Evolutionary conservation across 108 stramenopile genomes (phyloP), one percentile per base, ranked within the genome.

Genomic region (Fistulifera solaris): DNA sequence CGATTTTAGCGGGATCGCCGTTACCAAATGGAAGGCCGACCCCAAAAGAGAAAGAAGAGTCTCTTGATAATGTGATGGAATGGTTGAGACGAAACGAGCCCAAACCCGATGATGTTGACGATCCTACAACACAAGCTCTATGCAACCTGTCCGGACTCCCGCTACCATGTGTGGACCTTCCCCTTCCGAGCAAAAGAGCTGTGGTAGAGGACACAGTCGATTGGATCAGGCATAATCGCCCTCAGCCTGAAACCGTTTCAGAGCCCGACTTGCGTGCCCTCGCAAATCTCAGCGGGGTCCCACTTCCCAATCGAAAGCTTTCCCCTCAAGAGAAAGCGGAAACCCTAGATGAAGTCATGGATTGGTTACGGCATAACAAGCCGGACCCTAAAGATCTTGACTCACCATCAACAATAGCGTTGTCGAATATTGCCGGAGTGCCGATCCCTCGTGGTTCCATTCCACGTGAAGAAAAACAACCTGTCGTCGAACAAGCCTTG

Each of bases 161-260:
- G 13, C 28, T 54, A 2, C 54, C 54, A 25, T 21, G 53, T 40
- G 57, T 51, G 25, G 31, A 58, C 16, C 27, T 71, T 45, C 40
- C 63, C 8, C 72, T 67, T 19, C n/a, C 16, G 0, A 54, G 40
- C 8, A 40, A 38, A 16, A 55, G 52, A 0, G 47, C 57, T 38
- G 58, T 35, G 17, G 42, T 59, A 5, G 56, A 62, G 56, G 63
- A 64, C 27, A 63, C 66, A 17, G 18, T 68, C 16, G 56, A 67
- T n/a, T 73, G 72, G 72, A 54, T 58, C 0, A 57, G 67, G 0
- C 56, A 64, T 17, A 52, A 57, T 11, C 42, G 28, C 17, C 42
- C 42, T 1, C 40, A 44, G 14, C 42, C 28, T 6, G 24, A 15
- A 10, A 22, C 42, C 14, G 21, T 57, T 42, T 22, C 40, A 43